Conservation (phyloP, 306 rosid species). For the Sechiopsis laciniata region DNA sequence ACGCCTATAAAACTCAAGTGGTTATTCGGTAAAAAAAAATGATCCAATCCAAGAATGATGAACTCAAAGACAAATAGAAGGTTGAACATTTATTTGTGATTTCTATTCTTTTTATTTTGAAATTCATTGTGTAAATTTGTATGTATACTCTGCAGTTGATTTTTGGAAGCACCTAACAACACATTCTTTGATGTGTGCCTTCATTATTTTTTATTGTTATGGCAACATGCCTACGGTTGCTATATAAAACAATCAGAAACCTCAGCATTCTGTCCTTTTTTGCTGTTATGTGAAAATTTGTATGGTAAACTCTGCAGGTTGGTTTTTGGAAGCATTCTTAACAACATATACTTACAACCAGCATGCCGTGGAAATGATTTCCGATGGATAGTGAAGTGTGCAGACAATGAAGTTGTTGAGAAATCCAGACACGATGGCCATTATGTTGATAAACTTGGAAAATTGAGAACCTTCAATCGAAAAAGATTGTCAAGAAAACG, state of each 20-base stretch:
- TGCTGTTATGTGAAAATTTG: neutral
- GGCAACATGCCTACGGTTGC: neutral
- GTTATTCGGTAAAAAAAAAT: no score
- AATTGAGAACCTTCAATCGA: slow-evolving; percentile 65
- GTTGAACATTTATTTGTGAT: neutral
- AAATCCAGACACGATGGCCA: slow-evolving; percentile 62
- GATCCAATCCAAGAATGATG: no score
- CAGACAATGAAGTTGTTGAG: slow-evolving; percentile 41
- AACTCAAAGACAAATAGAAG: neutral
- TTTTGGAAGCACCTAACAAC: neutral
- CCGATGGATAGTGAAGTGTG: slow-evolving; percentile 41
- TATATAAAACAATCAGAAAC: neutral
- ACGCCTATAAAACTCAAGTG: no score
- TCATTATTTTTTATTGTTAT: neutral
- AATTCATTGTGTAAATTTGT: neutral
- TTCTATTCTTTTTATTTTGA: neutral
- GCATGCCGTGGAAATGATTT: slow-evolving; percentile 26
- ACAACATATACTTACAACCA: slow-evolving; percentile 23
- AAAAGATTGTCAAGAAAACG: slow-evolving; percentile 77
- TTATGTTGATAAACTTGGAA: slow-evolving; percentile 71
- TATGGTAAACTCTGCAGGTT: slow-evolving; percentile 32
- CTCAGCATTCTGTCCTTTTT: neutral
- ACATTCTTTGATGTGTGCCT: neutral
- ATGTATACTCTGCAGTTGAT: neutral
- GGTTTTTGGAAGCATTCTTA: slow-evolving; percentile 24